Evolutionary conservation across 768 basidiomycete species (phyloP).

Genomic region (Tephrocybe sp.): DNA sequence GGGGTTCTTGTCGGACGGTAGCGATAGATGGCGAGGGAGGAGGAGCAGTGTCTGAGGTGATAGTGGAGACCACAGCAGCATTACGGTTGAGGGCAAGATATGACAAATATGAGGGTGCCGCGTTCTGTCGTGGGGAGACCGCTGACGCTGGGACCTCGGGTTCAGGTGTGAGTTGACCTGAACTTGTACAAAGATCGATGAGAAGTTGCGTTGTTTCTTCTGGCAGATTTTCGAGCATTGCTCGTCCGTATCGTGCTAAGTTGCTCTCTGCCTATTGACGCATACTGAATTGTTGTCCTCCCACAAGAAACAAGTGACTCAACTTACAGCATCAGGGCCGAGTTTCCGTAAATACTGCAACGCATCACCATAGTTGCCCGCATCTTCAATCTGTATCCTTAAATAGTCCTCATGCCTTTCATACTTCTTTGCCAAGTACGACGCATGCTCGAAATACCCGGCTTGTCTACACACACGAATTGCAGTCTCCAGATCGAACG

Average conservation of each 20-base stretch:
- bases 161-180: constrained; percentile 44
- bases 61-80: constrained; percentile 39
- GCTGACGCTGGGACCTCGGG: constrained; percentile 33
- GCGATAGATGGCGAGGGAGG: constrained; percentile 48
- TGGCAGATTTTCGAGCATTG: constrained; percentile 79
- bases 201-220: constrained; percentile 88
- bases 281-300: background rate
- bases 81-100: constrained; percentile 75
- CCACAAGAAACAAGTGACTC: background rate
- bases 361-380: constrained; percentile 78
- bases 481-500: constrained; percentile 96
- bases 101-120: constrained; percentile 69
- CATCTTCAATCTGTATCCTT: constrained; percentile 92
- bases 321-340: constrained; percentile 75
- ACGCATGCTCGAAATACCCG: constrained; percentile 93
- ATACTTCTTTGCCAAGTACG: constrained; percentile 91
- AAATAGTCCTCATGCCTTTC: constrained; percentile 91
- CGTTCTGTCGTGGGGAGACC: constrained; percentile 26
- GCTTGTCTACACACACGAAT: constrained; percentile 97
- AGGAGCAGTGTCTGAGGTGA: constrained; percentile 36
- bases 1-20: constrained; percentile 39
- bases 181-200: constrained; percentile 87
- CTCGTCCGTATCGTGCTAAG: constrained; percentile 84
- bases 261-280: constrained; percentile 74
- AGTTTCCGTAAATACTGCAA: constrained; percentile 76